phyloP scores from a whole-genome alignment of 1,139 yeast genomes.

The Maudiozyma humilis region DNA sequence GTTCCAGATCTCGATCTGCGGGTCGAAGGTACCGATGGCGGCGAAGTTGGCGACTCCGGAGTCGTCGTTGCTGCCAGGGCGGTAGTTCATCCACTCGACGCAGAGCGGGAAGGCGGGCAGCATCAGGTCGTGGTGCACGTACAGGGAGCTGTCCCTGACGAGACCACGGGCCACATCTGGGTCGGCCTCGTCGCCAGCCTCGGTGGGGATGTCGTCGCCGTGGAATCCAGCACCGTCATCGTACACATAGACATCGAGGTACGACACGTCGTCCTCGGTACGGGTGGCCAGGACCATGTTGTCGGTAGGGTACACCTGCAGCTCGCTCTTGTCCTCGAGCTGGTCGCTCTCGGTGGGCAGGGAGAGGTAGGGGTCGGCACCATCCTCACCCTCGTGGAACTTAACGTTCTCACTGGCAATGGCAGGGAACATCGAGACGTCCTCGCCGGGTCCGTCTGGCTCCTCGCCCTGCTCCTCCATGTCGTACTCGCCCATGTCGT shows the following conservation, averaged over 20 bases:
- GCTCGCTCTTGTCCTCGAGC: conserved; percentile 70
- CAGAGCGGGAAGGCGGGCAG: conserved; percentile 94
- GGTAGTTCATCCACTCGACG: conserved; percentile 87
- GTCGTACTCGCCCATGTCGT: conserved; percentile 81
- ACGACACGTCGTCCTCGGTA: conserved; percentile 92
- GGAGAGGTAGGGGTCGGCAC: conserved; percentile 65
- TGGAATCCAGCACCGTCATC: conserved; percentile 90
- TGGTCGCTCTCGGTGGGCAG: conserved; percentile 56
- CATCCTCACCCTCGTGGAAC: conserved; percentile 55
- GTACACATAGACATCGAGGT: conserved; percentile 85
- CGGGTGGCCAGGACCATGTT: conserved; percentile 83
- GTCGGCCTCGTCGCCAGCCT: conserved; percentile 53
- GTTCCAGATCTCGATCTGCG: conserved; percentile 95
- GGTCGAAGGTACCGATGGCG: conserved; percentile 95
- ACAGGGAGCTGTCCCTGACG: conserved; percentile 64
- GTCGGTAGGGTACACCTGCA: conserved; percentile 84
- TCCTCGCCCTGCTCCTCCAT: conserved; percentile 43
- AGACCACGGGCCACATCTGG: conserved; percentile 62
- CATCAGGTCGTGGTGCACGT: conserved; percentile 95
- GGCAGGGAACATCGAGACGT: conserved; percentile 66
- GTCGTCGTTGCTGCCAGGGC: conserved; percentile 47
- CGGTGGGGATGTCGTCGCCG: conserved; percentile 48
- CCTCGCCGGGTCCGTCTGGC: conserved; percentile 32
- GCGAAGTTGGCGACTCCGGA: conserved; percentile 94
- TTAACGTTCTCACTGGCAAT: conserved; percentile 45